These are phyloP conservation scores for Tetraselmis striata DNA, from an alignment of 139 green algal genomes.

Conservation along the genomic window DNA sequence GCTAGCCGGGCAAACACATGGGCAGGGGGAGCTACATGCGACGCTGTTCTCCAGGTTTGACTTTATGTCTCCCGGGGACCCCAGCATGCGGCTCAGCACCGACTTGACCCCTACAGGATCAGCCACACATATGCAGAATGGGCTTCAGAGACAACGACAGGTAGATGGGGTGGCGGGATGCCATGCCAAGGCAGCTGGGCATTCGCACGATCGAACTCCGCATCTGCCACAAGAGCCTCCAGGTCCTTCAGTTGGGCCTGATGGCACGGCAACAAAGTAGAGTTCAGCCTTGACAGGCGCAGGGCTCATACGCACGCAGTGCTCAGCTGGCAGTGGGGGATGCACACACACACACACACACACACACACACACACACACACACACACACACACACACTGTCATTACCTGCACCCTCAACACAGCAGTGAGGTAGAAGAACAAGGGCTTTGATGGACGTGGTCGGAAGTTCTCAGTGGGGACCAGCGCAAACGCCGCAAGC, in stretches of 20 bases:
- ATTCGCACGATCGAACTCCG: neutral
- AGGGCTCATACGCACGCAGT: no score
- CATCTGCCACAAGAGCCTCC: slow-evolving; percentile 1
- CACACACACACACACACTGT: no score
- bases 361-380: no score
- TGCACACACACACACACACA: no score
- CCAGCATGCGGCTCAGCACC: neutral
- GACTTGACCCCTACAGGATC: neutral
- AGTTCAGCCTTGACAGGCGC: no score
- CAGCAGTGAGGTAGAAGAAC: slow-evolving; percentile 17
- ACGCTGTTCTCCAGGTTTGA: slow-evolving; percentile 6
- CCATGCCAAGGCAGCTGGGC: neutral
- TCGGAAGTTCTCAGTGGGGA: neutral
- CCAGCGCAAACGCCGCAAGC: slow-evolving; percentile 1
- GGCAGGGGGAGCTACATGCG: neutral
- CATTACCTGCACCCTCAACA: slow-evolving; percentile 4
- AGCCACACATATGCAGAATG: neutral
- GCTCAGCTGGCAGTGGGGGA: no score
- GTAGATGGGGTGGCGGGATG: neutral
- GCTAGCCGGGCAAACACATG: no score
- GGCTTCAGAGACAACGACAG: no score
- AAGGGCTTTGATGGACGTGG: slow-evolving; percentile 14
- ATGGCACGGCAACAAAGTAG: no score
- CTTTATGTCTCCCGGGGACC: neutral
- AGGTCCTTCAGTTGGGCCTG: slow-evolving; percentile 2